Percentiles rank a stretch among this genome's conserved stretches.
phyloP scores from a whole-genome alignment of 345 rosid genomes.

The Arabidopsis arenosa region DNA sequence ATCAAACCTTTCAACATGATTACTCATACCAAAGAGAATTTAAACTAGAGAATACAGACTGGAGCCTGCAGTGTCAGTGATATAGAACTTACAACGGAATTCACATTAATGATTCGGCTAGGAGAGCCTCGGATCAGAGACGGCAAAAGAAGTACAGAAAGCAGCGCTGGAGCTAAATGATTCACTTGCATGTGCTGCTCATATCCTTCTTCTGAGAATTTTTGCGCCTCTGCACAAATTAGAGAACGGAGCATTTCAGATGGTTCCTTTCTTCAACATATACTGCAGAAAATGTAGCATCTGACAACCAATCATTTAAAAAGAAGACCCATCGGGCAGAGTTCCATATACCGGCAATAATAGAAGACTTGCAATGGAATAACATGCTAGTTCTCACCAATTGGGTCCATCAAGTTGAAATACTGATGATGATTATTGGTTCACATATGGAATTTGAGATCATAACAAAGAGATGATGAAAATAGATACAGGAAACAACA shows the following conservation, averaged over 20 bases:
- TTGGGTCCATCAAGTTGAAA: not conserved
- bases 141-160: constrained; percentile 86
- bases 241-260: constrained; percentile 32
- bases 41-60: not conserved
- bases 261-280: constrained; percentile 9
- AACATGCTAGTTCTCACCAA: constrained; percentile 6
- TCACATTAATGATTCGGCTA: constrained; percentile 89
- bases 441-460: constrained; percentile 8
- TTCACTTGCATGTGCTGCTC: constrained; percentile 99
- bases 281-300: constrained; percentile 10
- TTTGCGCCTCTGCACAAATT: constrained; percentile 68
- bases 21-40: constrained; percentile 23
- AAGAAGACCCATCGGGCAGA: not conserved
- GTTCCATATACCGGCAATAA: constrained; percentile 8
- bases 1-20: not conserved
- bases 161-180: constrained; percentile 94
- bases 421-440: not conserved
- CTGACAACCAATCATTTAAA: not conserved
- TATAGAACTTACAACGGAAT: constrained; percentile 87
- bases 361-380: not conserved
- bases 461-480: constrained; percentile 7
- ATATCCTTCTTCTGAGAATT: constrained; percentile 83
- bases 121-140: constrained; percentile 94
- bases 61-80: constrained; percentile 19
- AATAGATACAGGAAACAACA: not conserved